Percentiles rank a stretch among this genome's conserved stretches.
These are phyloP conservation scores for Trametes villosa DNA, from an alignment of 768 basidiomycete genomes.

Conservation along the genomic window DNA sequence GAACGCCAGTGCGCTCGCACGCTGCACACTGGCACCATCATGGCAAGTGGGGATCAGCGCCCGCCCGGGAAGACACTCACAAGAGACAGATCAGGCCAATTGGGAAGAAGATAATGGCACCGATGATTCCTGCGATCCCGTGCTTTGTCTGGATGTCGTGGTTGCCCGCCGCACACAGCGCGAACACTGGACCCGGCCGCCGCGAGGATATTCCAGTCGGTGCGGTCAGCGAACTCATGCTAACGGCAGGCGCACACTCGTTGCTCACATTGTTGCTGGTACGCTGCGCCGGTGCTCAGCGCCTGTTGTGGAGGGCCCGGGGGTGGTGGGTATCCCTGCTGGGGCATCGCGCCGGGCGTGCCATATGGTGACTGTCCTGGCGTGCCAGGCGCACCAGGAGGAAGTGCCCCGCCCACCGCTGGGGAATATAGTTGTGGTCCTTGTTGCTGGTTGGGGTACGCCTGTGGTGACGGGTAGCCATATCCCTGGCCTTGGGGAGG, in stretches of 20 bases:
- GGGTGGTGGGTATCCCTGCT: neutral
- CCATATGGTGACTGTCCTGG: too few relatives aligned
- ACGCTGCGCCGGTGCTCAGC: conserved; percentile 18
- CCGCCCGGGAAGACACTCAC: too few relatives aligned
- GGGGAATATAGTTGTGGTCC: neutral
- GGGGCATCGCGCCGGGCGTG: too few relatives aligned
- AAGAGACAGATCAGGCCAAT: conserved; percentile 29
- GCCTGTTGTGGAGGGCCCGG: neutral
- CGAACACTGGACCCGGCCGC: conserved; percentile 23
- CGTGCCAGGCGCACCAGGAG: neutral
- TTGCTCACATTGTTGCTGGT: conserved; percentile 28
- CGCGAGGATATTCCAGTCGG: too few relatives aligned
- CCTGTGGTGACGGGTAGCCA: neutral
- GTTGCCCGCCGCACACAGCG: conserved; percentile 25
- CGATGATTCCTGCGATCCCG: conserved; percentile 28
- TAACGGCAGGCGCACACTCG: neutral
- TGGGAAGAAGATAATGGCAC: conserved; percentile 30
- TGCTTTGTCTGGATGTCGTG: conserved; percentile 27
- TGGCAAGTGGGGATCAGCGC: too few relatives aligned
- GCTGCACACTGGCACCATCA: too few relatives aligned
- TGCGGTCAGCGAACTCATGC: neutral
- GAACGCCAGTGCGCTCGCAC: too few relatives aligned
- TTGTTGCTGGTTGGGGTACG: neutral
- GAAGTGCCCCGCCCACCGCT: neutral
- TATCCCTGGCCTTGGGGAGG: neutral